Base-by-base conservation (phyloP, 441 rosid genomes). In the Flueggea neowawraea region DNA sequence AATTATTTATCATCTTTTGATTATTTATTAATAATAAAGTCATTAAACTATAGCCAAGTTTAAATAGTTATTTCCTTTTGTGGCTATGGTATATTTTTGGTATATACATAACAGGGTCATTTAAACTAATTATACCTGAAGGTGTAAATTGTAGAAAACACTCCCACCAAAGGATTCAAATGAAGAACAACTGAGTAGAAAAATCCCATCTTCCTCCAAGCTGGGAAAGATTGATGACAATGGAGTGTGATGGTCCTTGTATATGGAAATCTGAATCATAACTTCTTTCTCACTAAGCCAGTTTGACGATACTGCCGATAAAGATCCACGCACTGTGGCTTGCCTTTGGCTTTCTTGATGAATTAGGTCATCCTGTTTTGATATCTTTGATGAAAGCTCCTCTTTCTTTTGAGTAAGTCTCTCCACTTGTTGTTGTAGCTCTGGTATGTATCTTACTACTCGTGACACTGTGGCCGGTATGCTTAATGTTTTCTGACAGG, bases 381-480 rank as follows among this genome's bases (percentile, higher is more conserved):
- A 67, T 14, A 78, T 43, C 55, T 53, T 62, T 14, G 66, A 36
- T 11, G 76, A 48, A 57, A 84, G 77, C 12, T 82, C 73, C 63
- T 75, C 77, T 58, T 81, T 86, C 69, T 74, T 76, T 31, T 67
- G 52, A 16, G 32, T 16, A 32, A 79, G 78, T 12, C 33, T 76
- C 72, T 80, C 74, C 50, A 82, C 75, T 70, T 88, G 64, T 15
- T 62, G 70, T 58, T 80, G 83, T 12, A 88, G 73, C 59, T 82
- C 88, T 0, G 90, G 87, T 39, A 88, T 81, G 73, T 88, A 85
- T 60, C 70, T 76, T 28, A 85, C 61, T 48, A 74, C 82, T 6
- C 64, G 58, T 0, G 88, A 79, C 60, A 88, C 79, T 9, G 85
- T 88, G 6, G 72, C 67, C 4, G 95, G 86, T 69, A 76, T 80